Conservation (phyloP, 2,329 filamentous ascomycete species). For the Metarhizium humberi region DNA sequence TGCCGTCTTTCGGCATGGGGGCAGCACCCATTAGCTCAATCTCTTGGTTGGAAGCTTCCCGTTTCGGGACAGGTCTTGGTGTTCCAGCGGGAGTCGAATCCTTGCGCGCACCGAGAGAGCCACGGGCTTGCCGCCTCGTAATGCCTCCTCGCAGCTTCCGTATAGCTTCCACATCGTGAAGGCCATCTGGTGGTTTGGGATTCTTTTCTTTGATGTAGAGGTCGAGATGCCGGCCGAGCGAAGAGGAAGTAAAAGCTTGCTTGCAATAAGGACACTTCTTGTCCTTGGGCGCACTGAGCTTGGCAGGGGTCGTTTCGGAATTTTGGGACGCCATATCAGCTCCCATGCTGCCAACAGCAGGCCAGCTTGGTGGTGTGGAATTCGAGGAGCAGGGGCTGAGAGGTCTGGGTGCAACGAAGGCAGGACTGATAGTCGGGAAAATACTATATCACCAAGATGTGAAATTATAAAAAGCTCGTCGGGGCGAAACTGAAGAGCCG, state of each 20-base stretch:
- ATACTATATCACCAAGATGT: neutral
- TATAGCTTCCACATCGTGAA: slow-evolving; percentile 88
- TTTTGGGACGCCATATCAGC: slow-evolving; percentile 21
- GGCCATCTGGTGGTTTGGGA: slow-evolving; percentile 73
- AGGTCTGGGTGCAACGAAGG: slow-evolving; percentile 4
- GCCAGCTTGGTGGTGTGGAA: neutral
- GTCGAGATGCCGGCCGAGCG: slow-evolving; percentile 85
- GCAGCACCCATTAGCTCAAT: slow-evolving; percentile 27
- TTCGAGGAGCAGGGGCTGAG: neutral
- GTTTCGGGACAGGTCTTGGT: slow-evolving; percentile 31
- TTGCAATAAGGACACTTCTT: slow-evolving; percentile 81
- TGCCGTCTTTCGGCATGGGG: slow-evolving; percentile 30
- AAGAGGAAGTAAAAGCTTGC: slow-evolving; percentile 87
- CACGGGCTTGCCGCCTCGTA: slow-evolving; percentile 73
- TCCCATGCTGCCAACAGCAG: slow-evolving; percentile 13
- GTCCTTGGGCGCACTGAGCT: slow-evolving; percentile 58
- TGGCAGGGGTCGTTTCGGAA: slow-evolving; percentile 30
- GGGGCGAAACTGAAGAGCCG: neutral
- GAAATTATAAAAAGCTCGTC: slow-evolving; percentile 4
- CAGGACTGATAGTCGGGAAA: neutral
- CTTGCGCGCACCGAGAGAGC: slow-evolving; percentile 48
- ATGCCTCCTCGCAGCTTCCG: slow-evolving; percentile 73
- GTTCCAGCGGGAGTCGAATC: slow-evolving; percentile 50
- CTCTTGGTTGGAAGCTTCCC: slow-evolving; percentile 30
- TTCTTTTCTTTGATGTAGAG: slow-evolving; percentile 92